These are phyloP conservation scores for Trapa bicornis DNA, from an alignment of 345 rosid species.

Conservation along the genomic window DNA sequence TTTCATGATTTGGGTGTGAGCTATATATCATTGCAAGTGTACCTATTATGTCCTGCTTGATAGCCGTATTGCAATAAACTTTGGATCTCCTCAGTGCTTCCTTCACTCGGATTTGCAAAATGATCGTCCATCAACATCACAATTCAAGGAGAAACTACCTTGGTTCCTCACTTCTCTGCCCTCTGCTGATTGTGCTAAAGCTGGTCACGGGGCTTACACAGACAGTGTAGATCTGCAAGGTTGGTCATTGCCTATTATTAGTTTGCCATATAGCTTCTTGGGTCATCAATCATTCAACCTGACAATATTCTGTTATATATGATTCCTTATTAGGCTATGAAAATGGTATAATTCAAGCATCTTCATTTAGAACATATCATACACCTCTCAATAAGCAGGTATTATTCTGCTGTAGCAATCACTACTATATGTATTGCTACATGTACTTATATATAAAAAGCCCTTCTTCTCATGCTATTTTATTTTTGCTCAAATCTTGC, in stretches of 20 bases:
- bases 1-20: not conserved
- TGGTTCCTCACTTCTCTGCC: constrained; percentile 93
- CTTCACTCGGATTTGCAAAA: constrained; percentile 72
- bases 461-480: no score
- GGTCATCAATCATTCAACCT: not conserved
- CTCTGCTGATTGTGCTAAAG: constrained; percentile 95
- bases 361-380: constrained; percentile 95
- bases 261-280: not conserved
- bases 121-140: constrained; percentile 77
- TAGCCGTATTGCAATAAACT: not conserved
- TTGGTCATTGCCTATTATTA: constrained; percentile 11
- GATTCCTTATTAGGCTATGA: constrained; percentile 44
- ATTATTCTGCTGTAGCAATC: constrained; percentile 4
- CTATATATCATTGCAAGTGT: not conserved
- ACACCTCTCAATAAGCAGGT: constrained; percentile 97
- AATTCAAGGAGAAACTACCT: constrained; percentile 87
- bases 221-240: constrained; percentile 80
- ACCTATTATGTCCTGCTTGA: not conserved
- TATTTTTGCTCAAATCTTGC: not conserved
- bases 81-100: constrained; percentile 63
- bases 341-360: constrained; percentile 67
- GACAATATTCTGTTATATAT: not conserved
- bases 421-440: constrained; percentile 2
- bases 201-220: constrained; percentile 95
- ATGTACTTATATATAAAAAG: not conserved